These are phyloP conservation scores for Aureobasidium sp. DNA, from an alignment of 2,329 filamentous ascomycete species.

Conservation along the genomic window DNA sequence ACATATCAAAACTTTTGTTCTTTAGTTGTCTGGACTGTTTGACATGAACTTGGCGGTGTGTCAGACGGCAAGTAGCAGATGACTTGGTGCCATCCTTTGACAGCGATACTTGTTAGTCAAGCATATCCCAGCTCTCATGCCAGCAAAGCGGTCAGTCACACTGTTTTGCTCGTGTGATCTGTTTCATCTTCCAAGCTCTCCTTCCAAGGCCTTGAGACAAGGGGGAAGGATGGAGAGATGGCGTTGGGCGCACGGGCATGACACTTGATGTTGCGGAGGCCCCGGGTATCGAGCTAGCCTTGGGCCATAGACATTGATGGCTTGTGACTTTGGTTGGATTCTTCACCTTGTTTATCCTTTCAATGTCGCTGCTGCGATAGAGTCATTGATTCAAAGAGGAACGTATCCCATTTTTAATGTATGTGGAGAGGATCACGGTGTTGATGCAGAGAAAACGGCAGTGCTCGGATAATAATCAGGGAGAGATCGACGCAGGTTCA, in stretches of 20 bases:
- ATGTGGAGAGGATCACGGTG: background rate
- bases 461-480: slow-evolving; percentile 1
- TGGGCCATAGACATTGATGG: background rate
- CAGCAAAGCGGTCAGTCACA: background rate
- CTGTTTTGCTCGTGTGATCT: background rate
- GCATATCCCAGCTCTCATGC: background rate
- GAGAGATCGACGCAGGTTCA: slow-evolving; percentile 7
- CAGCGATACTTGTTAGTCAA: background rate
- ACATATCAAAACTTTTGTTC: slow-evolving; percentile 2
- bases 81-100: background rate
- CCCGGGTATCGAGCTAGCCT: background rate
- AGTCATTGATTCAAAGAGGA: background rate
- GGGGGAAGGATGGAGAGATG: background rate
- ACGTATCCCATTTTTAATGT: no score
- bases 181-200: background rate
- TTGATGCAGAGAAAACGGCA: background rate
- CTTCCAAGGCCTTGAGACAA: background rate
- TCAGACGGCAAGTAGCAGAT: background rate
- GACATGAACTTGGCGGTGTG: background rate
- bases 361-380: no score
- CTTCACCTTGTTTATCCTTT: background rate
- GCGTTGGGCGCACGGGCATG: background rate
- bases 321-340: background rate
- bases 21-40: background rate
- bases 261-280: background rate